Base-by-base conservation (phyloP, 2,329 filamentous ascomycete species). In the Hysterium pulicare region DNA sequence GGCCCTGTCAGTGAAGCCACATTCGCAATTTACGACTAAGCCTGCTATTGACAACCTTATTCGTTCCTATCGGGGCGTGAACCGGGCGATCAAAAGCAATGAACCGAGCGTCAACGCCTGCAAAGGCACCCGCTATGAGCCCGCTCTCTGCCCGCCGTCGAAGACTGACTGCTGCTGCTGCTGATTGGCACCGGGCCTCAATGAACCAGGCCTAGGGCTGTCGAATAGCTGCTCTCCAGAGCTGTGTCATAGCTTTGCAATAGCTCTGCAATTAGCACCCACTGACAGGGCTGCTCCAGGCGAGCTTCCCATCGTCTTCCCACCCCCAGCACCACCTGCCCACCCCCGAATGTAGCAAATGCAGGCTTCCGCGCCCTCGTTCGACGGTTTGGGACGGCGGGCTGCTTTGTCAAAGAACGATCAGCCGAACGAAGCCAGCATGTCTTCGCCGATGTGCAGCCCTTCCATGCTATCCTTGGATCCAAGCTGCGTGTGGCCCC, bases 371-470 rank as follows among this genome's bases (percentile, higher is more conserved):
- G 37, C 34, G 24, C 8, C 24, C 13, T 28, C 24, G 24, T 21
- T 22, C 23, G 15, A 26, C 23, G 20, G 15, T 36, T 28, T n/a
- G 19, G 28, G 16, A 41, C 39, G 15, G 39, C 19, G 11, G 19
- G 15, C 19, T 19, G 33, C 15, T 16, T 24, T 11, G 7, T 52
- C 59, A 58, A 55, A 62, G 64, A 67, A 67, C 62, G 42, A 67
- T 67, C 62, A 67, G 64, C 64, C 64, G 64, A 67, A 67, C 64
- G 55, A 60, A 51, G 55, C 55, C 54, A 59, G 57, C 59, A 63
- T 64, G 50, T 57, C 53, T 24, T 58, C 54, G 57, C 59, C 57
- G 54, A 60, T 47, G 48, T 50, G 53, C 55, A 53, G 46, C 49
- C 51, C 42, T 41, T 48, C n/a, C 45, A 51, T 49, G 46, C 51